A percentile compares a stretch with the other conserved stretches of the same genome.
These are phyloP conservation scores for Fragilariopsis cylindrus DNA, from an alignment of 108 stramenopile species.

Conservation along the genomic window DNA sequence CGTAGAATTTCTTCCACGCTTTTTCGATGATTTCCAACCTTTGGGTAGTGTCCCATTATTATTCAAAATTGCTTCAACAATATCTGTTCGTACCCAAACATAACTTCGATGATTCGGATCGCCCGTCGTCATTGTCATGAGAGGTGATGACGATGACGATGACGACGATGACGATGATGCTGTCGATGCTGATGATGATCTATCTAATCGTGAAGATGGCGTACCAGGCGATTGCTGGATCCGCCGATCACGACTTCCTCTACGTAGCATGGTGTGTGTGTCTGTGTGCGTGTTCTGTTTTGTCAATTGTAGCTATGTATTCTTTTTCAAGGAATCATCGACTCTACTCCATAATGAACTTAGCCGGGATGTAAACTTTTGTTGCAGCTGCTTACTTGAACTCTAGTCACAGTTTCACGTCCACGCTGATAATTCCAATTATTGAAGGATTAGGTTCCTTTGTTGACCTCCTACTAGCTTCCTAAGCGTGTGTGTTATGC, in stretches of 20 bases:
- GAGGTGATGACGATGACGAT: neutral
- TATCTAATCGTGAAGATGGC: constrained; percentile 8
- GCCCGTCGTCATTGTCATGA: constrained; percentile 1
- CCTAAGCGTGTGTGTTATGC: too few relatives aligned
- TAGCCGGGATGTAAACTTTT: too few relatives aligned
- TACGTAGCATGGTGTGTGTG: neutral
- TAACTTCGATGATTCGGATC: constrained; percentile 13
- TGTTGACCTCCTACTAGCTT: too few relatives aligned
- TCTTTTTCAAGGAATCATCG: neutral
- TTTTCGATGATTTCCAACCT: constrained; percentile 42
- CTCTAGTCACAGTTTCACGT: too few relatives aligned
- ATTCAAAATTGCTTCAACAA: constrained; percentile 40
- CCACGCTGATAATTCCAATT: too few relatives aligned
- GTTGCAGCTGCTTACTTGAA: too few relatives aligned
- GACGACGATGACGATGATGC: neutral
- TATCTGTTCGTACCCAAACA: constrained; percentile 55
- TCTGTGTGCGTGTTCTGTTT: too few relatives aligned
- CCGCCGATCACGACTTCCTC: neutral
- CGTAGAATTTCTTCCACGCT: constrained; percentile 31
- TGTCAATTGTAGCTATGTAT: neutral
- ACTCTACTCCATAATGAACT: too few relatives aligned
- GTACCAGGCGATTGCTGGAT: neutral
- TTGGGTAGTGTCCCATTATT: constrained; percentile 40
- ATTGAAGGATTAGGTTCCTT: too few relatives aligned
- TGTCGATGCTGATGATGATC: neutral